phyloP scores from a whole-genome alignment of 768 basidiomycete genomes.

The Boletellus ananiceps region DNA sequence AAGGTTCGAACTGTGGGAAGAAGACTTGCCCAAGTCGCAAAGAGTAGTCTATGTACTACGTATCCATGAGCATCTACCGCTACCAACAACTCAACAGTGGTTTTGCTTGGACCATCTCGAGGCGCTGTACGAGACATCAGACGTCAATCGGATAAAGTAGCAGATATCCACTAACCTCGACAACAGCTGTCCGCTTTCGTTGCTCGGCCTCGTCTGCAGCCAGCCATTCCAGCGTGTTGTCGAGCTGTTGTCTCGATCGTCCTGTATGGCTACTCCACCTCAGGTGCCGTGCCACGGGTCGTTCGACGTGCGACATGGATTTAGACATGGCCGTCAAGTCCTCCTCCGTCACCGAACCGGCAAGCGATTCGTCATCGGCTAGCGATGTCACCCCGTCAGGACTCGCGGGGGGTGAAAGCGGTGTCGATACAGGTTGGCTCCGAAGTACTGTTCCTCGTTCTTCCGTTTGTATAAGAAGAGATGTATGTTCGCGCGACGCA shows the following conservation, averaged over 20 bases:
- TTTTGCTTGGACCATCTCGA: conserved; percentile 66
- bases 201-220: conserved; percentile 34
- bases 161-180: conserved; percentile 51
- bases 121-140: conserved; percentile 43
- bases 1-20: too few species aligned
- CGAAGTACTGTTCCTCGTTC: conserved; percentile 8
- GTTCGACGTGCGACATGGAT: conserved; percentile 68
- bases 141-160: background rate
- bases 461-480: conserved; percentile 30
- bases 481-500: conserved; percentile 12
- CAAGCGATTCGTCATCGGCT: conserved; percentile 48
- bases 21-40: background rate
- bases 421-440: conserved; percentile 33
- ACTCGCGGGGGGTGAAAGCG: conserved; percentile 56
- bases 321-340: conserved; percentile 72
- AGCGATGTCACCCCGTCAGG: conserved; percentile 50
- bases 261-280: conserved; percentile 34
- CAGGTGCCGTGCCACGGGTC: conserved; percentile 35
- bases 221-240: conserved; percentile 44
- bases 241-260: conserved; percentile 26
- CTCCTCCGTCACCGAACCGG: conserved; percentile 61
- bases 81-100: conserved; percentile 75
- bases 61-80: background rate
- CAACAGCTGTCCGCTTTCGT: conserved; percentile 57
- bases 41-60: conserved; percentile 5